Evolutionary conservation across 108 stramenopile genomes (phyloP).

Genomic region (Skeletonema grethae): DNA sequence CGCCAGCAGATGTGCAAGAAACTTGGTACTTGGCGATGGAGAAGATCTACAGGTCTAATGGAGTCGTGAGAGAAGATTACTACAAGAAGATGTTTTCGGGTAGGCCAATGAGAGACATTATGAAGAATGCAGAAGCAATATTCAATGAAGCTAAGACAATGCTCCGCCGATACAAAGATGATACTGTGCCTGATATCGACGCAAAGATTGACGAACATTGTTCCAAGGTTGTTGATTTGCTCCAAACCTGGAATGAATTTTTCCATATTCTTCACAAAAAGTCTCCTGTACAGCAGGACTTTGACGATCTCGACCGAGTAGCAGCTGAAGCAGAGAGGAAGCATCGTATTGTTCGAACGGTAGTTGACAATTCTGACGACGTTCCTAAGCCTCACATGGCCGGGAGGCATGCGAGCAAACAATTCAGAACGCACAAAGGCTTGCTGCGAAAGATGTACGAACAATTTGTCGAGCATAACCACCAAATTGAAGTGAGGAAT

Average conservation of each 20-base stretch:
- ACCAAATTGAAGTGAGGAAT: background rate
- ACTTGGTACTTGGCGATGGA: background rate
- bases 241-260: background rate
- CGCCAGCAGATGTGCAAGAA: background rate
- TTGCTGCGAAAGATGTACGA: background rate
- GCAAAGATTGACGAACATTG: background rate
- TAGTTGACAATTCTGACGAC: background rate
- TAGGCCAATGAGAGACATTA: background rate
- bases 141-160: background rate
- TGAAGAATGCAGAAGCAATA: background rate
- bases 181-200: background rate
- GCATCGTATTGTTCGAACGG: background rate
- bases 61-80: background rate
- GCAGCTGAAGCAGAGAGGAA: background rate
- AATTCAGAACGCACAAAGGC: background rate
- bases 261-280: background rate
- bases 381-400: background rate
- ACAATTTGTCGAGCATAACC: slow-evolving; percentile 2
- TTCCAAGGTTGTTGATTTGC: background rate
- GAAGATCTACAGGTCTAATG: background rate
- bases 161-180: background rate
- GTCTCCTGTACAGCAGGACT: background rate
- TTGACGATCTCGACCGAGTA: background rate
- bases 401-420: background rate
- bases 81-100: background rate